Evolutionary conservation across 148 eudicot genomes (phyloP), one percentile per base, ranked within the genome.

Genomic region (Chenopodium suecicum): DNA sequence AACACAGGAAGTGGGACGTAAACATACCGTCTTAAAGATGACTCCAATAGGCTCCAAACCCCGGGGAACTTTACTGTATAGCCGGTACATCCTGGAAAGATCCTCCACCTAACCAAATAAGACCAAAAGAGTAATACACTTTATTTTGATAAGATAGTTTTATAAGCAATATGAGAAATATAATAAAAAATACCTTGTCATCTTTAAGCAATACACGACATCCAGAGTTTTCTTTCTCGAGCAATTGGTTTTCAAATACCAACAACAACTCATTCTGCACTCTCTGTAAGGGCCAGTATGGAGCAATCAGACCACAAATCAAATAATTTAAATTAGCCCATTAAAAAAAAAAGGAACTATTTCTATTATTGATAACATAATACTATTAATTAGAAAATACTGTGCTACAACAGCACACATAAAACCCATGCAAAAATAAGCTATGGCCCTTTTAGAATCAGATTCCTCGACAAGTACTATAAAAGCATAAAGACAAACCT

Each of bases 61-160:
- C 70, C 80, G 77, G 54, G 91, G 86, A 69, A 95, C 91, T 86
- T 93, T 92, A 60, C 87, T 87, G 77, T 90, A 95, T 75, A 95
- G 94, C 80, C 97, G 89, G 83, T 87, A 95, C 99, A 95, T 92
- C 86, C 99, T 87, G 23, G 99, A 92, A 66, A 92, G 85, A 90
- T 95, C 97, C 23, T 92, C 99, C 50, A 90, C 94, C 99, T 95
- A 60, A 78, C 50, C 16, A 11, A 54, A 23, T 73, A 3, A 32
- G 14, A 19, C 19, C 31, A 50, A 12, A 70, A 70, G 68, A 2
- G 20, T 8, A 20, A 27, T 31, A 23, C 54, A 66, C 67, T 19
- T 64, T n/a, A n/a, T 14, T 31, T 22, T n/a, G 9, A 44, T 60
- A 60, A 16, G 1, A 54, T 17, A 71, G 52, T 64, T 44, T 52